Evolutionary conservation across 2,329 filamentous ascomycete genomes (phyloP).

Genomic region (Nectriaceae sp.): DNA sequence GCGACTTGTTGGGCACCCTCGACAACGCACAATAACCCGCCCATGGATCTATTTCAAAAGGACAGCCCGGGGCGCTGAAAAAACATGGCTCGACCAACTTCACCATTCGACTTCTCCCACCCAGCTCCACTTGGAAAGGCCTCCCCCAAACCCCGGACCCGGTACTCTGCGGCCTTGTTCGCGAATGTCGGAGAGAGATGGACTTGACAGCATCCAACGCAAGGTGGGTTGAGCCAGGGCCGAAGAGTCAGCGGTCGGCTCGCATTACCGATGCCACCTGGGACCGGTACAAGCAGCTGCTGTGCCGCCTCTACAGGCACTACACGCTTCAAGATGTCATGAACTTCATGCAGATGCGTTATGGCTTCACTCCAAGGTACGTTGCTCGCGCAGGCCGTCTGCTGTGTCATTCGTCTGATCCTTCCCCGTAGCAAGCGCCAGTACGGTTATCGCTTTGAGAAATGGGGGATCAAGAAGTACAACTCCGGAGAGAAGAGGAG

Average conservation of each 20-base stretch:
- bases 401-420: neutral
- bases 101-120: neutral
- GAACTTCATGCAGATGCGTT: conserved; percentile 19
- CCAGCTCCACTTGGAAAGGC: no score
- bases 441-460: conserved; percentile 31
- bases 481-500: conserved; percentile 18
- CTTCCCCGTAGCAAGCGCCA: conserved; percentile 29
- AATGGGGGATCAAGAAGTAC: conserved; percentile 31
- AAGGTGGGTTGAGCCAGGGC: conserved; percentile 7
- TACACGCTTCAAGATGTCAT: conserved; percentile 24
- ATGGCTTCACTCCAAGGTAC: conserved; percentile 20
- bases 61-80: neutral
- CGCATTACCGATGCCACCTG: conserved; percentile 25
- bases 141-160: no score
- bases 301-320: conserved; percentile 20
- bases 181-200: conserved; percentile 2
- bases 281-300: conserved; percentile 20
- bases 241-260: conserved; percentile 18
- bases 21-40: neutral
- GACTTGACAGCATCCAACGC: conserved; percentile 4
- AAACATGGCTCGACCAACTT: neutral
- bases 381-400: no score
- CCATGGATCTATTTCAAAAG: neutral
- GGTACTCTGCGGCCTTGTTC: neutral
- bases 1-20: conserved; percentile 2